Percentiles rank a stretch among this genome's conserved stretches.
phyloP scores from a whole-genome alignment of 768 basidiomycete species.

The Arthromyces matolae region DNA sequence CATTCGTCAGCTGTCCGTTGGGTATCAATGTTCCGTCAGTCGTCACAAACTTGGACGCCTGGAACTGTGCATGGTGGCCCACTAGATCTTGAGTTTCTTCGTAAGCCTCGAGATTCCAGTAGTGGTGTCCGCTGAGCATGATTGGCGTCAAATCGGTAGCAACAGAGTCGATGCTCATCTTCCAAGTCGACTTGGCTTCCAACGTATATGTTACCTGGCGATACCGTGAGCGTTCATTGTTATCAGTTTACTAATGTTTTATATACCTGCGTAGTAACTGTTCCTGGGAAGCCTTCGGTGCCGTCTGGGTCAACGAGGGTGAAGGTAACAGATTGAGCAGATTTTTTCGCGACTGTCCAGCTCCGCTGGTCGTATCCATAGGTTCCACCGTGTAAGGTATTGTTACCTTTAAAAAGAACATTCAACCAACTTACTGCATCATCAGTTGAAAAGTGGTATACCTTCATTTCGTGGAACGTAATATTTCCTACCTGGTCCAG shows the following conservation, averaged over 20 bases:
- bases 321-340: conserved; percentile 38
- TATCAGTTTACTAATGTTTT: too few species aligned
- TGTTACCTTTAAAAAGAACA: conserved; percentile 28
- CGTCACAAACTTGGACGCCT: conserved; percentile 34
- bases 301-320: conserved; percentile 39
- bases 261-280: conserved; percentile 32
- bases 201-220: conserved; percentile 32
- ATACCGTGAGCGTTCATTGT: too few species aligned
- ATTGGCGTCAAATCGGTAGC: conserved; percentile 38
- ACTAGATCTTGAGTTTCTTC: conserved; percentile 36
- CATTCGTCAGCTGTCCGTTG: conserved; percentile 33
- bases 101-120: conserved; percentile 45
- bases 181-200: conserved; percentile 31
- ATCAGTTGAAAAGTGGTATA: conserved; percentile 9
- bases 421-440: background rate
- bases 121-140: conserved; percentile 41
- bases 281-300: conserved; percentile 46
- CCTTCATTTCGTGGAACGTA: conserved; percentile 39
- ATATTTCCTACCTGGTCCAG: conserved; percentile 31
- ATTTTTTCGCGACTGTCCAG: conserved; percentile 35
- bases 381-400: conserved; percentile 45
- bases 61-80: conserved; percentile 34
- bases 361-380: conserved; percentile 42
- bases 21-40: conserved; percentile 40
- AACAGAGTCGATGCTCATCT: conserved; percentile 35